A percentile compares a stretch with the other conserved stretches of the same genome.
These are phyloP conservation scores for Zangia roseola DNA, from an alignment of 768 basidiomycete genomes.

Conservation along the genomic window DNA sequence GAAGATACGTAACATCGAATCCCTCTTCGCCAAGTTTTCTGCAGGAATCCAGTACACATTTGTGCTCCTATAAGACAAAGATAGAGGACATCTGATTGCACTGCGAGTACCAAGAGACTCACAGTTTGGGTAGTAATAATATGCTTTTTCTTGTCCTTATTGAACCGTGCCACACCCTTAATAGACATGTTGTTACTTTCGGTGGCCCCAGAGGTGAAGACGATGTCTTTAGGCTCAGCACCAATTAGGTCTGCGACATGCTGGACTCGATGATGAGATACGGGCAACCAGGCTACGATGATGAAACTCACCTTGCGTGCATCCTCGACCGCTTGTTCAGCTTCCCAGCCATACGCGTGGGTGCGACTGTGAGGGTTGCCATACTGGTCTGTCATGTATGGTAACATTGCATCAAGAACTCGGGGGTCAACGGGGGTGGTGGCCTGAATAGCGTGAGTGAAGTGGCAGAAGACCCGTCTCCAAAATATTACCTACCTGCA, in stretches of 20 bases:
- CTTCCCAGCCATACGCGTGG: constrained; percentile 99
- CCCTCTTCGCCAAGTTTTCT: constrained; percentile 94
- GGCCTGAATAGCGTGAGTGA: constrained; percentile 52
- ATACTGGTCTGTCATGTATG: constrained; percentile 91
- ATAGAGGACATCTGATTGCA: not conserved
- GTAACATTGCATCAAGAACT: constrained; percentile 95
- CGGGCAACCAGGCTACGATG: not conserved
- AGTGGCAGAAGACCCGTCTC: not conserved
- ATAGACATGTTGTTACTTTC: constrained; percentile 98
- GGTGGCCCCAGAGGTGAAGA: constrained; percentile 98
- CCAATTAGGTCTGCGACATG: constrained; percentile 91
- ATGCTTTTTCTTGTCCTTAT: constrained; percentile 90
- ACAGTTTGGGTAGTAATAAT: constrained; percentile 95
- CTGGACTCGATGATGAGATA: constrained; percentile 37
- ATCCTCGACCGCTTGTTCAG: constrained; percentile 90
- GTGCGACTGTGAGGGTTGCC: constrained; percentile 98
- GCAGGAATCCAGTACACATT: constrained; percentile 98
- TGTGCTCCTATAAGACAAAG: constrained; percentile 74
- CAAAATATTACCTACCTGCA: constrained; percentile 64
- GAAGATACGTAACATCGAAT: constrained; percentile 97
- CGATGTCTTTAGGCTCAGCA: constrained; percentile 91
- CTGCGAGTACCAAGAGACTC: constrained; percentile 25
- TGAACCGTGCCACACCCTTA: constrained; percentile 95
- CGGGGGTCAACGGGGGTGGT: constrained; percentile 98
- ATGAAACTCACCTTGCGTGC: constrained; percentile 67